Base-by-base conservation (phyloP, 371 early-diverging fungal genomes). In the Haplosporangium sp. region DNA sequence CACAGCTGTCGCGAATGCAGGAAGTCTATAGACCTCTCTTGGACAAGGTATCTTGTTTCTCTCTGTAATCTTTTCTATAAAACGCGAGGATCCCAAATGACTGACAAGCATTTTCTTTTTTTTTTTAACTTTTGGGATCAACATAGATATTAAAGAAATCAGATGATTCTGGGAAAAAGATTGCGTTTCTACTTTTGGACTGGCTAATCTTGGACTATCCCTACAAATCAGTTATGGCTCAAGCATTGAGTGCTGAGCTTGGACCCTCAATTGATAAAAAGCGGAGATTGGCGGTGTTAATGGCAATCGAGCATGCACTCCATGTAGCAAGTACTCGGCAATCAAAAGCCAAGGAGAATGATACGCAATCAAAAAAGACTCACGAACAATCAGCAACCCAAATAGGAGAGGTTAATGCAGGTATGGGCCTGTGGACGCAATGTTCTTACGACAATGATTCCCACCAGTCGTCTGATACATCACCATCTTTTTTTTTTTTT, bases 61-160 rank as follows among this genome's bases (percentile, higher is more conserved):
- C 38, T 19, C n/a, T 35, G n/a, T 53, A 8, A 10, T n/a, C 15
- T 10, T n/a, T 10, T 20, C 1, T 17, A 8, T 9, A n/a, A 52
- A 20, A 13, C 45, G 10, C 19, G 5, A 53, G 55, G 55, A n/a
- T 53, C 55, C 1, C 1, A 15, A 2, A 37, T 11, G 17, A 17
- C 15, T 19, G 17, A 42, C 6, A 4, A 11, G 42, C 11, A 47
- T 53, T 13, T 10, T 35, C 11, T 27, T 27, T 27, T 27, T 27
- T 27, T 27, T 27, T 1, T n/a, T n/a, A n/a, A n/a, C 27, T 27
- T 27, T 27, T 27, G 27, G 27, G 27, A 1, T 27, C 27, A 27
- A 6, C 19, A n/a, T 71, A 78, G 79, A 52, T 71, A 13, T 59
- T 78, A 44, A 78, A 71, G 27, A 73, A 70, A 57, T 58, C 71